Evolutionary conservation across 176 grass and related monocot species (phyloP).

Genomic region (Urochloa ruziziensis): DNA sequence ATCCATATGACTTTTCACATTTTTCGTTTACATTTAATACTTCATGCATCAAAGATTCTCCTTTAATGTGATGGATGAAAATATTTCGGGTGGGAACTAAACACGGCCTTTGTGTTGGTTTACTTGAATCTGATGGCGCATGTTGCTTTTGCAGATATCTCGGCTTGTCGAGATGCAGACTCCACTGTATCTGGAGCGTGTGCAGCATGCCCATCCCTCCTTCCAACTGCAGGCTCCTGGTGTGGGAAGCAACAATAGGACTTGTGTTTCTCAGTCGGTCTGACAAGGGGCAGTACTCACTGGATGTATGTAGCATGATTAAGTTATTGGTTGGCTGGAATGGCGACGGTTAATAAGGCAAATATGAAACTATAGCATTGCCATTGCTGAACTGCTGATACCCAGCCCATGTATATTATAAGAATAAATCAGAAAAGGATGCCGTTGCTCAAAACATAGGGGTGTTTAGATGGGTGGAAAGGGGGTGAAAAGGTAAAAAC

Average conservation of each 20-base stretch:
- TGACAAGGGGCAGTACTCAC: conserved; percentile 12
- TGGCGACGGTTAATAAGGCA: not conserved
- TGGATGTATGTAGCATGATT: not conserved
- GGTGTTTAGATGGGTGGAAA: no score
- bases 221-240: conserved; percentile 20
- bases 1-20: no score
- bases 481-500: no score
- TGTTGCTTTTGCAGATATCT: conserved; percentile 62
- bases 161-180: conserved; percentile 92
- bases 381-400: not conserved
- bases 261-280: not conserved
- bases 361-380: not conserved
- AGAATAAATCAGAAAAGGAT: not conserved
- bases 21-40: no score
- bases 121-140: not conserved
- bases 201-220: conserved; percentile 42
- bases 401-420: not conserved
- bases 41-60: no score
- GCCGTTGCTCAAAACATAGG: not conserved
- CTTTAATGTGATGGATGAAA: no score
- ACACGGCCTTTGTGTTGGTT: no score
- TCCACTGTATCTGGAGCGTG: conserved; percentile 58
- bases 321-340: not conserved
- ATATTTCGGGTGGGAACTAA: no score
- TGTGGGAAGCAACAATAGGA: not conserved